Evolutionary conservation across 2,329 filamentous ascomycete species (phyloP).

Genomic region (Sclerotinia minor): DNA sequence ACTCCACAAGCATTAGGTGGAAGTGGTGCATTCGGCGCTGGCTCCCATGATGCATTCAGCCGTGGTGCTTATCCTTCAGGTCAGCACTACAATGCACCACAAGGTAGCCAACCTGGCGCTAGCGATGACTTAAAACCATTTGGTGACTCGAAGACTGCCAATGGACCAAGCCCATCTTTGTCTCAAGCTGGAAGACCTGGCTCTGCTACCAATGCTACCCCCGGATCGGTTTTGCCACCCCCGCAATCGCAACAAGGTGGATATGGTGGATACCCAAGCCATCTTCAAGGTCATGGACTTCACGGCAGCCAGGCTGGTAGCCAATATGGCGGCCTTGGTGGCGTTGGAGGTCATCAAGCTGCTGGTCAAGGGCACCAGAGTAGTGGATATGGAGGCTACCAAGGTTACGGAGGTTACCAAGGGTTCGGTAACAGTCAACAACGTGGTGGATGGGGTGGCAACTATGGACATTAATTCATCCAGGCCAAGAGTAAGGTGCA

Average conservation of each 20-base stretch:
- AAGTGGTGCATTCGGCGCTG: slow-evolving; percentile 39
- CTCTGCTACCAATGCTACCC: slow-evolving; percentile 42
- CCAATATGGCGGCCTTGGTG: slow-evolving; percentile 47
- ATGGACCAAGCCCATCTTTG: slow-evolving; percentile 42
- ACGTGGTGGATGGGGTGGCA: slow-evolving; percentile 52
- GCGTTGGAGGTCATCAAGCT: slow-evolving; percentile 50
- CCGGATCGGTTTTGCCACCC: slow-evolving; percentile 41
- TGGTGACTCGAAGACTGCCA: slow-evolving; percentile 42
- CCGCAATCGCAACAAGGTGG: slow-evolving; percentile 41
- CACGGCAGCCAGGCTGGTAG: slow-evolving; percentile 42
- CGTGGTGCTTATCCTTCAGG: slow-evolving; percentile 42
- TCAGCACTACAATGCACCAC: slow-evolving; percentile 39
- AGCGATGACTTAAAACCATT: slow-evolving; percentile 44
- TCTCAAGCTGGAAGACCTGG: slow-evolving; percentile 43
- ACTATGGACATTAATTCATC: slow-evolving; percentile 42
- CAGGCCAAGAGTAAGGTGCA: slow-evolving; percentile 11
- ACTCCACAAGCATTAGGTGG: slow-evolving; percentile 41
- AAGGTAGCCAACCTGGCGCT: slow-evolving; percentile 38
- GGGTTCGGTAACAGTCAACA: slow-evolving; percentile 43
- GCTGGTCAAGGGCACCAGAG: slow-evolving; percentile 46
- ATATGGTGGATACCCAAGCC: slow-evolving; percentile 43
- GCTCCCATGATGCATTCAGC: slow-evolving; percentile 41
- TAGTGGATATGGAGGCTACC: slow-evolving; percentile 48
- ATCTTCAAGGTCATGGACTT: slow-evolving; percentile 41
- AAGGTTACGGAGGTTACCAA: slow-evolving; percentile 47